Conservation (phyloP, 352 stramenopile genomes). For the Phytophthora nicotianae region DNA sequence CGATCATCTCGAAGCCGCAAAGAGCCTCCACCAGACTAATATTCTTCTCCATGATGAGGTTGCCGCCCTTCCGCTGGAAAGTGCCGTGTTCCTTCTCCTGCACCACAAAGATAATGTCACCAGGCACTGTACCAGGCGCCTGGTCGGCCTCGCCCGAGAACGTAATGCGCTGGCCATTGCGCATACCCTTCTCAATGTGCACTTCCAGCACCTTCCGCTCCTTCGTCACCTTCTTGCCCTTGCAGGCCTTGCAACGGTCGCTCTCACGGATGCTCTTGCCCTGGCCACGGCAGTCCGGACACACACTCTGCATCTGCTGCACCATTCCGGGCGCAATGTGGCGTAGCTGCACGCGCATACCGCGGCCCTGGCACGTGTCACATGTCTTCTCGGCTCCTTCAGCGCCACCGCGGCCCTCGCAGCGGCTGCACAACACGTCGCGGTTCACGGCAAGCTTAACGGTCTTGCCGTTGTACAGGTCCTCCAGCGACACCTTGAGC, state of each 20-base stretch:
- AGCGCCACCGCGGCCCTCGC: conserved; percentile 91
- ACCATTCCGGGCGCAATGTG: conserved; percentile 99
- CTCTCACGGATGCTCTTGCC: conserved; percentile 95
- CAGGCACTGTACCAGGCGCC: conserved; percentile 87
- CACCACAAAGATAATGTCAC: conserved; percentile 98
- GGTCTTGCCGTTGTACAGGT: conserved; percentile 99
- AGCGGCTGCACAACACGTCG: conserved; percentile 91
- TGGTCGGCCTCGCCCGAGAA: conserved; percentile 98
- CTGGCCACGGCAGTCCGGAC: conserved; percentile 93
- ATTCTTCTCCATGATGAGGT: conserved; percentile 97
- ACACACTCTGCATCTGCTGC: conserved; percentile 97
- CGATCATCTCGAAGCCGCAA: conserved; percentile 89
- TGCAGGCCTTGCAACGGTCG: conserved; percentile 93
- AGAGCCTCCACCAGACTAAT: conserved; percentile 96
- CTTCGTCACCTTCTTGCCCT: conserved; percentile 94
- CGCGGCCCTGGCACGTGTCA: conserved; percentile 94
- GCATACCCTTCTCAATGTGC: conserved; percentile 98
- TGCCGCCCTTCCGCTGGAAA: conserved; percentile 97
- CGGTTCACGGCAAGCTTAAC: conserved; percentile 97
- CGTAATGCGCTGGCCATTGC: conserved; percentile 96
- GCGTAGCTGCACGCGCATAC: conserved; percentile 94
- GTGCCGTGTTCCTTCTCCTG: conserved; percentile 96
- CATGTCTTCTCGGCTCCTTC: conserved; percentile 94
- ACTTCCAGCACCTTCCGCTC: conserved; percentile 99
- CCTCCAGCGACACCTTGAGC: conserved; percentile 97